phyloP scores from a whole-genome alignment of 2,329 filamentous ascomycete genomes.

The Alternaria atra region DNA sequence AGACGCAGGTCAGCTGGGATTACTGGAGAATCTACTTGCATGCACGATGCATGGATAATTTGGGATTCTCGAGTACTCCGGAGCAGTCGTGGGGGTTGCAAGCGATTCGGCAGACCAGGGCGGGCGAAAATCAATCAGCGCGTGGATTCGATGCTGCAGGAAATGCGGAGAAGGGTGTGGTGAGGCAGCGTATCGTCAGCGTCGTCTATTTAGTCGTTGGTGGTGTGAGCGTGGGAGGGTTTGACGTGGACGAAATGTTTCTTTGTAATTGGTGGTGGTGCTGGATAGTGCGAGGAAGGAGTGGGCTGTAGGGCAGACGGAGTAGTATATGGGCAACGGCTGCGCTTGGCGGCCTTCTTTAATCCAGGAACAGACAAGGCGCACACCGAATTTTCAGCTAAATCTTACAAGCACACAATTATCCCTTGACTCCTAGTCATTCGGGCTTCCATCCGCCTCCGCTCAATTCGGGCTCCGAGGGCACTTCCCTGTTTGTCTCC shows the following conservation, averaged over 20 bases:
- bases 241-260: neutral
- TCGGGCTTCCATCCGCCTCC: conserved; percentile 14
- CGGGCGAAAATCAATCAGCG: conserved; percentile 15
- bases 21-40: conserved; percentile 24
- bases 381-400: conserved; percentile 18
- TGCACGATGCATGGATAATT: conserved; percentile 29
- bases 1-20: conserved; percentile 39
- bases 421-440: conserved; percentile 16
- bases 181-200: neutral
- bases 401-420: conserved; percentile 17
- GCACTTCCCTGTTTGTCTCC: conserved; percentile 19
- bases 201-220: neutral
- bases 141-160: neutral
- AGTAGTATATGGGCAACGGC: conserved; percentile 15
- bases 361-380: conserved; percentile 20
- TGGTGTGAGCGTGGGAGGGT: conserved; percentile 1
- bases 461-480: conserved; percentile 15
- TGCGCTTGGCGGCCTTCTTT: conserved; percentile 3
- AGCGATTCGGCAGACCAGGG: conserved; percentile 30
- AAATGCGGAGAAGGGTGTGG: conserved; percentile 21
- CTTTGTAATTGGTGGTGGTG: conserved; percentile 6
- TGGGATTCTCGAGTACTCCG: conserved; percentile 32
- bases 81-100: conserved; percentile 32
- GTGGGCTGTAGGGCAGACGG: conserved; percentile 8
- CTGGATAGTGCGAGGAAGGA: conserved; percentile 2